Evolutionary conservation across 208 protist species (phyloP), one percentile per base, ranked within the genome.

Genomic region (Leishmania turanica): DNA sequence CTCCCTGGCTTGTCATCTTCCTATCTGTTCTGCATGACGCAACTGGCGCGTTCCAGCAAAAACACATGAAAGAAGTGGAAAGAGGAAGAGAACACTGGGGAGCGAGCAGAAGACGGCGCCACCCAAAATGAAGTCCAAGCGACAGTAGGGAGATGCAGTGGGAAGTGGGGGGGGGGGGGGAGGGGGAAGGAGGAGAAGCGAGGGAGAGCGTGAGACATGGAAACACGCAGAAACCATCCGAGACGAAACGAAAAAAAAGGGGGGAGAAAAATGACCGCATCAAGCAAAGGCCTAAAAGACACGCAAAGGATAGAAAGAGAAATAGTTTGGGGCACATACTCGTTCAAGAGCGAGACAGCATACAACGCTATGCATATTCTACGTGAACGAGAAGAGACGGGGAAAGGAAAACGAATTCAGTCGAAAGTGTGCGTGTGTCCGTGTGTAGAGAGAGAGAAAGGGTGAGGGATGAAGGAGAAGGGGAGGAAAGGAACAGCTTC

Each of bases 61-160:
- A 40, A 42, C 31, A 64, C 24, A 64, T 34, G 58, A 64, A 31
- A 31, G 58, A 8, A 62, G 19, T 62, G 19, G 8, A 15, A 3
- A 27, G 53, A 1, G 8, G 24, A 56, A 24, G 53, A 74, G 34
- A 42, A 6, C 45, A 49, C 6, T 24, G 53, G 15, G 53, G 53
- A 24, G 17, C 21, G 51, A 54, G 51, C 11, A 54, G 51, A 15
- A 54, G 51, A 54, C 9, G 49, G 9, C 8, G 51, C 31, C 17
- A 75, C 15, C 40, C 31, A 37, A 37, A 54, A 45, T 45, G 5
- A 66, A 54, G 56, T 27, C 45, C 70, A 9, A 49, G 56, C 40
- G 64, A 37, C 3, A 69, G 64, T 37, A 73, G 56, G 54, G 75
- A 82, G 77, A 72, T 21, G 66, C 31, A 27, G 71, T 5, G 45